These are phyloP conservation scores for Colletotrichum higginsianum DNA, from an alignment of 2,329 filamentous ascomycete species.

Conservation along the genomic window DNA sequence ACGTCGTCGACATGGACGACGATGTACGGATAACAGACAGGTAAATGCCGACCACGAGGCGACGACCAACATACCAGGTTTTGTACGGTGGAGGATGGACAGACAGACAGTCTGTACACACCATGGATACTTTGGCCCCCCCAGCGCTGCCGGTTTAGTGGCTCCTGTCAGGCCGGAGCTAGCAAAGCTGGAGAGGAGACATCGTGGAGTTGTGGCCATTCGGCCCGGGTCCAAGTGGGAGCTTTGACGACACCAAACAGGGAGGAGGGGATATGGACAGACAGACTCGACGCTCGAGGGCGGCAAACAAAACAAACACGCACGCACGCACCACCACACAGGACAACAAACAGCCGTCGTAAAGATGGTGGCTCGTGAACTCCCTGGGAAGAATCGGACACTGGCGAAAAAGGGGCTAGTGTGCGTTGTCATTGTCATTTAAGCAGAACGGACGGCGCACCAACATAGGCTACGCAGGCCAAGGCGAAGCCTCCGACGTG, in stretches of 20 bases:
- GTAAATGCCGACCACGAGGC: not conserved
- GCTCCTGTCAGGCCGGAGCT: slow-evolving; percentile 23
- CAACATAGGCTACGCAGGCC: slow-evolving; percentile 2
- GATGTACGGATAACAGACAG: not conserved
- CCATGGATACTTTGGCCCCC: not conserved
- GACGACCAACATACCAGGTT: slow-evolving; percentile 9
- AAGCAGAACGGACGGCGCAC: not conserved
- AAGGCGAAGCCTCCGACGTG: slow-evolving; percentile 29
- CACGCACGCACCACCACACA: not conserved
- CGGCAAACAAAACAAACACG: slow-evolving; percentile 18
- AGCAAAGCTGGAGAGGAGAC: slow-evolving; percentile 15
- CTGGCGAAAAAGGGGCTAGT: slow-evolving; percentile 1
- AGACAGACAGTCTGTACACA: too few species aligned
- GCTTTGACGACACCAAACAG: slow-evolving; percentile 18
- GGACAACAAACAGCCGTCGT: slow-evolving; percentile 31
- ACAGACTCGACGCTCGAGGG: slow-evolving; percentile 1
- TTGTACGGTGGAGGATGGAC: not conserved
- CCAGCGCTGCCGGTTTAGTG: slow-evolving; percentile 14
- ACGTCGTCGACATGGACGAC: slow-evolving; percentile 16
- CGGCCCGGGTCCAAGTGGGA: slow-evolving; percentile 16
- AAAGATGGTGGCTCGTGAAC: not conserved
- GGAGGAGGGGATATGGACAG: not conserved
- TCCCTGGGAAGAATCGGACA: not conserved
- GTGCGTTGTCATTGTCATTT: not conserved
- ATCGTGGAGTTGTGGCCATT: slow-evolving; percentile 11